Evolutionary conservation across 352 stramenopile genomes (phyloP).

Genomic region (Phytopythium kandeliae): DNA sequence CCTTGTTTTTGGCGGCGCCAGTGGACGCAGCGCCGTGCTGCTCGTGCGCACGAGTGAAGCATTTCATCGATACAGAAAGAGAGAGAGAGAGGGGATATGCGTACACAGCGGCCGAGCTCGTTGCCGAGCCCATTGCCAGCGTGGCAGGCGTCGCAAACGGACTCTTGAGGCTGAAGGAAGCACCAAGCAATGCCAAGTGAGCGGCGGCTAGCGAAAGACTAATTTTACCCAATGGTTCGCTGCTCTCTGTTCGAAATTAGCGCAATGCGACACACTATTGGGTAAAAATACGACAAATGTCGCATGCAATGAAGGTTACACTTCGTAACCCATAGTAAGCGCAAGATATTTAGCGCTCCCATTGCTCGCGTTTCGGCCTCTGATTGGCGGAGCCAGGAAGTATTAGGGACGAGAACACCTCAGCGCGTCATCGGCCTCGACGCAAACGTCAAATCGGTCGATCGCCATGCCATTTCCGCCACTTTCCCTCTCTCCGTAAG

Average conservation of each 20-base stretch:
- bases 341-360: background rate
- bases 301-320: background rate
- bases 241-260: background rate
- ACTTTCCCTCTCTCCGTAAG: background rate
- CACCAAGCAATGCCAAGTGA: too few relatives aligned
- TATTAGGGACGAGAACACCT: background rate
- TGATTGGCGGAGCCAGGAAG: background rate
- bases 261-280: background rate
- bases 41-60: too few relatives aligned
- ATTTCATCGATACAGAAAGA: too few relatives aligned
- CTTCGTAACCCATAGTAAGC: background rate
- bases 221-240: background rate
- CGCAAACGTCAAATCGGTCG: constrained; percentile 1
- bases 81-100: too few relatives aligned
- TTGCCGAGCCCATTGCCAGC: too few relatives aligned
- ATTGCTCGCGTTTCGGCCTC: background rate
- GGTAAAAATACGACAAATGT: background rate
- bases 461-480: background rate
- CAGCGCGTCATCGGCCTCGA: constrained; percentile 6
- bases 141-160: too few relatives aligned
- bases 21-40: background rate
- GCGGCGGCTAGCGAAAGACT: too few relatives aligned
- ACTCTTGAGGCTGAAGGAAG: too few relatives aligned
- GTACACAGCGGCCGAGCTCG: too few relatives aligned
- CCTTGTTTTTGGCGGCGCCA: background rate